Percentiles rank a stretch among this genome's conserved stretches.
Conservation (phyloP, 306 rosid species). For the Fragaria ananassa region DNA sequence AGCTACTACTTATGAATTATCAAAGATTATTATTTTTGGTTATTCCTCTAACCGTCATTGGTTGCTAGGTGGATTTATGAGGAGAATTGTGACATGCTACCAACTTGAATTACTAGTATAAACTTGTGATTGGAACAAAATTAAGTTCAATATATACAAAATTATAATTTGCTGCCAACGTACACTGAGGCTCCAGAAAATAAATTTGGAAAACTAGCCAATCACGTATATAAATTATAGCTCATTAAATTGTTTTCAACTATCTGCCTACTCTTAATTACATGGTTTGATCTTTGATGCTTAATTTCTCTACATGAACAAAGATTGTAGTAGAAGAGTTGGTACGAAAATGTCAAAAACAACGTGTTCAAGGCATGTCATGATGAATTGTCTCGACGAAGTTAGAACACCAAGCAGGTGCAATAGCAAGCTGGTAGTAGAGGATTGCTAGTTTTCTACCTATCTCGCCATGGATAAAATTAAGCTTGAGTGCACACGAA, state of each 20-base stretch:
- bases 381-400: no score
- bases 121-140: neutral
- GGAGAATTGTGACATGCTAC: conserved; percentile 19
- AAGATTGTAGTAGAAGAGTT: neutral
- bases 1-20: neutral
- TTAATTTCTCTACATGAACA: neutral
- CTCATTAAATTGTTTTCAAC: neutral
- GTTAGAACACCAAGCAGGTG: no score
- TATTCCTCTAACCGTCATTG: neutral
- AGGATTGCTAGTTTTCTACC: no score
- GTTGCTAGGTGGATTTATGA: conserved; percentile 13
- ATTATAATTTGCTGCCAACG: neutral
- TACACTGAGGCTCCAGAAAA: neutral
- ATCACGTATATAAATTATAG: neutral
- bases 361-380: no score
- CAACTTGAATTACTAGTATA: neutral
- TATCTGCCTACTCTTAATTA: no score
- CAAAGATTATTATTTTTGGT: neutral
- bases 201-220: neutral
- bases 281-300: neutral
- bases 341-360: no score
- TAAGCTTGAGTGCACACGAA: no score
- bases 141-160: no score
- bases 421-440: no score
- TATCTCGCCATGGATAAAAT: neutral